Evolutionary conservation across 495 filamentous ascomycete species (phyloP).

Genomic region (Penicillium subrubescens): DNA sequence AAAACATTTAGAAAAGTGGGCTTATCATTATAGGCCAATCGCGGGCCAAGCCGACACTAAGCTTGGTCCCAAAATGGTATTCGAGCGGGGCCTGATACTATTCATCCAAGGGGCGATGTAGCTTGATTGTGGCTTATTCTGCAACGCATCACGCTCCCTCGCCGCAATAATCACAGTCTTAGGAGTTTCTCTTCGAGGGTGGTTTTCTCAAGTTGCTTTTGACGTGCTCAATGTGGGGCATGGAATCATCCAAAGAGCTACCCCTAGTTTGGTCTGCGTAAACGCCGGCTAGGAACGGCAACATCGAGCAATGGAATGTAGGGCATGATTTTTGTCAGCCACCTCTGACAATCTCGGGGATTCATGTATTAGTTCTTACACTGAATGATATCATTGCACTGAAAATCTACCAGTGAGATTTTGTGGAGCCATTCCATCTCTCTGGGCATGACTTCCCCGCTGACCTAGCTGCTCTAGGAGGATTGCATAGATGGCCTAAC

Average conservation of each 20-base stretch:
- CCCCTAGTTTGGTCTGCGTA: not conserved
- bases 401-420: not conserved
- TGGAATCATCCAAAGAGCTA: slow-evolving; percentile 16
- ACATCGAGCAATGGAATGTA: slow-evolving; percentile 19
- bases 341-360: not conserved
- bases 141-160: not conserved
- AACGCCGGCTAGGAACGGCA: slow-evolving; percentile 16
- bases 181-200: not conserved
- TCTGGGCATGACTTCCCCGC: not conserved
- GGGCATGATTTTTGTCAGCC: not conserved
- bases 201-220: not conserved
- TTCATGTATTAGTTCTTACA: not conserved
- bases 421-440: not conserved
- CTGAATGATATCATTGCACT: slow-evolving; percentile 1
- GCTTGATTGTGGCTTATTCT: not conserved
- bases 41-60: not conserved
- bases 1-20: not conserved
- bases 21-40: not conserved
- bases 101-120: not conserved
- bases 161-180: not conserved
- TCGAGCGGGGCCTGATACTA: slow-evolving; percentile 9
- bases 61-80: slow-evolving; percentile 2
- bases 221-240: slow-evolving; percentile 25
- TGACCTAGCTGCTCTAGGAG: not conserved
- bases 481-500: not conserved